Percentiles rank a stretch among this genome's conserved stretches.
Conservation (phyloP, 495 filamentous ascomycete genomes). For the Hyaloscypha variabilis region DNA sequence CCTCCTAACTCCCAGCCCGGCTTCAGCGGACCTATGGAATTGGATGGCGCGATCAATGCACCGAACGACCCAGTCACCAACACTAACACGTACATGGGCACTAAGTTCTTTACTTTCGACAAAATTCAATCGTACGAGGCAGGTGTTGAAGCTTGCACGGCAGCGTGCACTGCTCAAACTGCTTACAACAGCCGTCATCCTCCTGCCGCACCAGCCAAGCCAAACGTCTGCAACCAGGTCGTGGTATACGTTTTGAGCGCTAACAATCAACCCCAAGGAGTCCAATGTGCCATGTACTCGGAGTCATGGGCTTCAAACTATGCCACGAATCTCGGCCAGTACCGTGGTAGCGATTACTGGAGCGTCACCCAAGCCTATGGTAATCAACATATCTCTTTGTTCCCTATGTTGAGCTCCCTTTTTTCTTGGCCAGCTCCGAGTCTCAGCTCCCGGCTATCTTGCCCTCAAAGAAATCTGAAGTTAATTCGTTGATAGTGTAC, state of each 20-base stretch:
- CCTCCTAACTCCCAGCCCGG: slow-evolving; percentile 12
- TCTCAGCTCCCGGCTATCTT: no score
- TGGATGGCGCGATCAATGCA: slow-evolving; percentile 30
- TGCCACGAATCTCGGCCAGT: slow-evolving; percentile 28
- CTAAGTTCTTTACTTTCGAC: slow-evolving; percentile 24
- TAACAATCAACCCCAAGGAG: slow-evolving; percentile 18
- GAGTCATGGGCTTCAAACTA: slow-evolving; percentile 23
- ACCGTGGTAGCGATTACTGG: slow-evolving; percentile 20
- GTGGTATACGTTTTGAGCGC: slow-evolving; percentile 21
- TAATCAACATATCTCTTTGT: no score
- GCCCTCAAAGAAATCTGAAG: no score
- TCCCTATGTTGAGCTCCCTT: no score
- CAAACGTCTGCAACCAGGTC: slow-evolving; percentile 25
- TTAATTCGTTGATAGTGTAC: no score
- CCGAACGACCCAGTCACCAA: slow-evolving; percentile 22
- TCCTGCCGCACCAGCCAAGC: slow-evolving; percentile 10
- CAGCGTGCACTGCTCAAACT: slow-evolving; percentile 22
- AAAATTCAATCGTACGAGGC: slow-evolving; percentile 1
- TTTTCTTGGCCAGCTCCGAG: no score
- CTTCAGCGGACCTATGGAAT: slow-evolving; percentile 18
- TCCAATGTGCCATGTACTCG: slow-evolving; percentile 28
- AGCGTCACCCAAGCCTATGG: slow-evolving; percentile 23
- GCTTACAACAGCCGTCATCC: slow-evolving; percentile 27
- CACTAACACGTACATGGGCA: slow-evolving; percentile 30
- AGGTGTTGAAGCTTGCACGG: slow-evolving; percentile 18